Conservation (phyloP, 1,284 basidiomycete genomes). For the Boletus semigastroideus region DNA sequence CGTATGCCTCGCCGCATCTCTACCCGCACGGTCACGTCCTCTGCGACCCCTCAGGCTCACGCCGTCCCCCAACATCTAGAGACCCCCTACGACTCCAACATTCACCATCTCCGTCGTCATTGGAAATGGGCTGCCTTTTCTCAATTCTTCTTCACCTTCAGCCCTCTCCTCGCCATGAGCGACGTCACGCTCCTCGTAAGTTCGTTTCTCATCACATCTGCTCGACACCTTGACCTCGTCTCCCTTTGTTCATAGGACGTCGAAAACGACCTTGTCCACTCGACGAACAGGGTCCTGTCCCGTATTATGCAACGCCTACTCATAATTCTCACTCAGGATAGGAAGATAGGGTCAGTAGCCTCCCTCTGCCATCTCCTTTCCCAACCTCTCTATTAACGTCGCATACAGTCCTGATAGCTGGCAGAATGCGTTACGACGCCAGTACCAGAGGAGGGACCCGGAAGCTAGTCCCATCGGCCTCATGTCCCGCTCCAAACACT, state of each 20-base stretch:
- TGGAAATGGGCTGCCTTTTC: conserved; percentile 86
- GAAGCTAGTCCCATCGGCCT: conserved; percentile 68
- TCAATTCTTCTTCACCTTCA: conserved; percentile 81
- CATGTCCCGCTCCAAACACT: conserved; percentile 23
- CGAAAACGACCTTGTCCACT: conserved; percentile 69
- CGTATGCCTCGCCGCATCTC: conserved; percentile 39
- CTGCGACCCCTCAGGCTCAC: conserved; percentile 27
- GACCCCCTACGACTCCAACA: conserved; percentile 40
- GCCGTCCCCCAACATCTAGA: conserved; percentile 26
- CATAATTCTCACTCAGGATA: conserved; percentile 73
- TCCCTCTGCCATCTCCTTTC: conserved; percentile 8
- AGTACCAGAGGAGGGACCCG: conserved; percentile 69
- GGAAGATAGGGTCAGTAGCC: conserved; percentile 68
- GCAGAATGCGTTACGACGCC: conserved; percentile 70
- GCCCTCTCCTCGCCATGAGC: conserved; percentile 59
- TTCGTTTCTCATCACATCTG: conserved; percentile 17
- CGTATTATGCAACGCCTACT: conserved; percentile 73
- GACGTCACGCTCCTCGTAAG: conserved; percentile 65
- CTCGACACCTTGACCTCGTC: conserved; percentile 9
- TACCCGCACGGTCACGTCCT: conserved; percentile 26
- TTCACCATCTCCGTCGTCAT: conserved; percentile 52
- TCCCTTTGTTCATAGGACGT: conserved; percentile 53
- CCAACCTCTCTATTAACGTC: conserved; percentile 21
- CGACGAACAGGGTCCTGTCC: conserved; percentile 59
- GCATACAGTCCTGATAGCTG: conserved; percentile 64